Conservation (phyloP, 2,329 filamentous ascomycete genomes). For the Amesomyces nigricolor region DNA sequence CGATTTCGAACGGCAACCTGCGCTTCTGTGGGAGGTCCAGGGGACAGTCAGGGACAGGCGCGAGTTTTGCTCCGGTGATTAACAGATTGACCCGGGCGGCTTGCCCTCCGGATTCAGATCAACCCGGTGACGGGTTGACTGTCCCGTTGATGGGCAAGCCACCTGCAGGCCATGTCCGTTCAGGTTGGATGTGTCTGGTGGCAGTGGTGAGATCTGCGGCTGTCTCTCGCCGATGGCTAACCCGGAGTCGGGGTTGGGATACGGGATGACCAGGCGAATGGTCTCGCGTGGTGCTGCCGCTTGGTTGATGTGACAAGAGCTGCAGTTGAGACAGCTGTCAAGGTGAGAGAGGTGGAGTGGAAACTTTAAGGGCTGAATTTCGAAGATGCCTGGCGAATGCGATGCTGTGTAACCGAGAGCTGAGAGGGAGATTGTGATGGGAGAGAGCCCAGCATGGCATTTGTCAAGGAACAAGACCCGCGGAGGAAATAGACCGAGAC, state of each 20-base stretch:
- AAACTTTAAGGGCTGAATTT: neutral
- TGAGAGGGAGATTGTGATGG: neutral
- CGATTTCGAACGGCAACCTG: too few species aligned
- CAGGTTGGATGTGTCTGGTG: neutral
- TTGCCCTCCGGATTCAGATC: too few species aligned
- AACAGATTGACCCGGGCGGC: too few species aligned
- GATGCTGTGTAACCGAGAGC: constrained; percentile 9
- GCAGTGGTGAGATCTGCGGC: neutral
- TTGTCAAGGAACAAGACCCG: neutral
- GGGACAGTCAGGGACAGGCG: too few species aligned
- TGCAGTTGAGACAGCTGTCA: neutral
- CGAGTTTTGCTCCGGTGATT: too few species aligned
- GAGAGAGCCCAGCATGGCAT: neutral
- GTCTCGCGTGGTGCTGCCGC: constrained; percentile 1
- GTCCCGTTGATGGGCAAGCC: neutral
- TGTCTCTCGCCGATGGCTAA: constrained; percentile 7
- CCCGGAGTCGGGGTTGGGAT: neutral
- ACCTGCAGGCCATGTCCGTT: neutral
- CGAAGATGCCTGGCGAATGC: neutral
- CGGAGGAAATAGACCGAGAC: neutral
- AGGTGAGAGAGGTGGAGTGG: neutral
- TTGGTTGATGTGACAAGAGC: constrained; percentile 1
- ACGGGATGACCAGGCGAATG: neutral
- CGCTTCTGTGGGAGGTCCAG: too few species aligned
- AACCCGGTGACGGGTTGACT: neutral